Percentiles rank a stretch among this genome's conserved stretches.
Conservation (phyloP, 257 asterid genomes). For the Ajuga chamaepitys region DNA sequence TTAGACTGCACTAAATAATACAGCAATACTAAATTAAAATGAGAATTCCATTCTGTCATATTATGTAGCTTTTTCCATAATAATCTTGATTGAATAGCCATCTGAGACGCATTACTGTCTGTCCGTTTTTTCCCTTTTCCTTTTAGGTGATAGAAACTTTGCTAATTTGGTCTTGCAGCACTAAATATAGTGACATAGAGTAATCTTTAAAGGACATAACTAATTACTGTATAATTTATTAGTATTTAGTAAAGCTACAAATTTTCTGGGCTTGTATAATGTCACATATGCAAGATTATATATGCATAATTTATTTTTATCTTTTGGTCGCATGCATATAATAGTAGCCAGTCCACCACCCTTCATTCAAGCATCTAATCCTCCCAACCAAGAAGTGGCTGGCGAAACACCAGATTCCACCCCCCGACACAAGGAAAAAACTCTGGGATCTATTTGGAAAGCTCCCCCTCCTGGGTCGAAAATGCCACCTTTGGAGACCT, state of each 20-base stretch:
- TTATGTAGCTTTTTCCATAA: not conserved
- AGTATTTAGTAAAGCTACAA: not conserved
- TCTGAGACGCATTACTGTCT: not conserved
- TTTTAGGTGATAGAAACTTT: not conserved
- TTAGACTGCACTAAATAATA: not conserved
- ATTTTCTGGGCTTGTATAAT: not conserved
- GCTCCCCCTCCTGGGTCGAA: conserved; percentile 75
- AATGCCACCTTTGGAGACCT: conserved; percentile 71
- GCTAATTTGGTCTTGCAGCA: not conserved
- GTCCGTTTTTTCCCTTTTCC: not conserved
- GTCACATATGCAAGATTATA: not conserved
- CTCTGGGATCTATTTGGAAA: conserved; percentile 60
- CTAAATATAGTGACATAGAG: not conserved
- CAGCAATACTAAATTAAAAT: not conserved
- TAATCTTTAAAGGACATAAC: not conserved
- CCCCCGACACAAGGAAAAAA: conserved; percentile 20
- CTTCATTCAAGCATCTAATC: conserved; percentile 24
- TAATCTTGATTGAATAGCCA: not conserved
- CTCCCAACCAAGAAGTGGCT: conserved; percentile 30
- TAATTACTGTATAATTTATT: not conserved
- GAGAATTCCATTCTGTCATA: not conserved
- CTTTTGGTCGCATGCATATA: conserved; percentile 6
- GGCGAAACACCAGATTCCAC: conserved; percentile 20
- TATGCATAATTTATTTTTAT: not conserved
- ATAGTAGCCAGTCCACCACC: conserved; percentile 32